A percentile compares a stretch with the other conserved stretches of the same genome.
Conservation (phyloP, 306 rosid species). For the Erythrophleum fordii region DNA sequence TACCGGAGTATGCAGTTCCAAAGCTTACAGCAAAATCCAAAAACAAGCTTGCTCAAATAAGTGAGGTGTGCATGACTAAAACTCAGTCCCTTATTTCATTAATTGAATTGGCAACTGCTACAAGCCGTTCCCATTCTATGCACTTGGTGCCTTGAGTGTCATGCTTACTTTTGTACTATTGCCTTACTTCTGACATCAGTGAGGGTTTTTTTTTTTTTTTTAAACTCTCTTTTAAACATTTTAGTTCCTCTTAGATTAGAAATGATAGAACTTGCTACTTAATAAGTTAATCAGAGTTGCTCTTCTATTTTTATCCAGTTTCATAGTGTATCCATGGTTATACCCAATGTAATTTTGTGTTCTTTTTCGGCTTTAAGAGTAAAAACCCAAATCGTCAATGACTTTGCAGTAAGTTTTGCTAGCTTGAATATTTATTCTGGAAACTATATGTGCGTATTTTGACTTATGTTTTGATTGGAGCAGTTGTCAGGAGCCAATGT, state of each 20-base stretch:
- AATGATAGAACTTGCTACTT: neutral
- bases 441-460: slow-evolving; percentile 8
- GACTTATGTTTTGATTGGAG: slow-evolving; percentile 33
- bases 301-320: slow-evolving; percentile 3
- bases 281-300: neutral
- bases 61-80: slow-evolving; percentile 71
- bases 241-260: slow-evolving; percentile 20
- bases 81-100: slow-evolving; percentile 26
- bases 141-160: neutral
- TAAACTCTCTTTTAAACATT: neutral
- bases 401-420: neutral
- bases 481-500: slow-evolving; percentile 98
- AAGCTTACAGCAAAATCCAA: slow-evolving; percentile 88
- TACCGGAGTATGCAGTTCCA: slow-evolving; percentile 90
- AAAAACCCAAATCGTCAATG: neutral
- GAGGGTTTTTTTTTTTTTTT: neutral
- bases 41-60: slow-evolving; percentile 94
- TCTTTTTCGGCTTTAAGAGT: neutral
- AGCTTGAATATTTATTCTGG: neutral
- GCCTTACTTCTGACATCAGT: neutral
- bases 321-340: slow-evolving; percentile 8
- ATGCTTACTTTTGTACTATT: neutral
- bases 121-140: neutral
- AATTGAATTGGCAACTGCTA: slow-evolving; percentile 27
- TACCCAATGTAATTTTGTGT: neutral